Percentiles rank a stretch among this genome's conserved stretches.
Evolutionary conservation across 129 eudicot species (phyloP).

Genomic region (Erigeron canadensis): DNA sequence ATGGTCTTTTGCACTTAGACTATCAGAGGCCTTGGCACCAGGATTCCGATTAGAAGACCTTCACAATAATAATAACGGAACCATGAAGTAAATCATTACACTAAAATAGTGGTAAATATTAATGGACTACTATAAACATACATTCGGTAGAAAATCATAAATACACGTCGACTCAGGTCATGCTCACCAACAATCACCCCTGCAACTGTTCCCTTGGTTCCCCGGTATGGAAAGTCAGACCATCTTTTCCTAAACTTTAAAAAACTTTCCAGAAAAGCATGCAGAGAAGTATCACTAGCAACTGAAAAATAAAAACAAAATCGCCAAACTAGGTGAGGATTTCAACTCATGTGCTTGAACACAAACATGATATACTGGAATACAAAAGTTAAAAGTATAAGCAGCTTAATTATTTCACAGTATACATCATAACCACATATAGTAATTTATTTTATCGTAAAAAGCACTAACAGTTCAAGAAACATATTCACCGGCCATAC

Average conservation of each 20-base stretch:
- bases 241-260: slow-evolving; percentile 83
- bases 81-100: slow-evolving; percentile 14
- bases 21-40: slow-evolving; percentile 74
- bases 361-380: slow-evolving; percentile 68
- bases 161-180: slow-evolving; percentile 81
- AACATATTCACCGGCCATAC: neutral
- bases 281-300: slow-evolving; percentile 76
- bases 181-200: slow-evolving; percentile 92
- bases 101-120: slow-evolving; percentile 17
- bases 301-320: slow-evolving; percentile 59
- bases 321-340: neutral
- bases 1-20: slow-evolving; percentile 77
- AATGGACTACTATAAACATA: slow-evolving; percentile 30
- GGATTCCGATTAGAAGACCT: slow-evolving; percentile 95
- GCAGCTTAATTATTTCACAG: neutral
- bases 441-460: neutral
- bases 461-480: neutral
- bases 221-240: slow-evolving; percentile 96
- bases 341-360: slow-evolving; percentile 19
- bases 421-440: neutral
- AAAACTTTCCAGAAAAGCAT: slow-evolving; percentile 78
- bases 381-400: neutral
- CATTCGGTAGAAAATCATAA: slow-evolving; percentile 95
- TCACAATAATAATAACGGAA: slow-evolving; percentile 26
- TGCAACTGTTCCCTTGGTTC: slow-evolving; percentile 82